These are phyloP conservation scores for Sporisorium sorghi DNA, from an alignment of 1,284 basidiomycete species.

Conservation along the genomic window DNA sequence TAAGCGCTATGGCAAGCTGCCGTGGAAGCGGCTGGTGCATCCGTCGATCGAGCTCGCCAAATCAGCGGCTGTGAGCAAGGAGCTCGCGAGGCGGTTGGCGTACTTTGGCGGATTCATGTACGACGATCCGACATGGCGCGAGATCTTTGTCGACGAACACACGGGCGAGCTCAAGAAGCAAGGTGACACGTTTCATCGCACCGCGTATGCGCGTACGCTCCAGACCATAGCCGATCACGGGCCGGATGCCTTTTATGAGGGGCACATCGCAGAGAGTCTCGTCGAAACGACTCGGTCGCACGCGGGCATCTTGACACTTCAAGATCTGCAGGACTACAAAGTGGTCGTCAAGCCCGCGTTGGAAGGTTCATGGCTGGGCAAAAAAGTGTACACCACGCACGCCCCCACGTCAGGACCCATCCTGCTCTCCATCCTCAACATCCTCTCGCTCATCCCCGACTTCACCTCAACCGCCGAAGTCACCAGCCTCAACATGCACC, in stretches of 20 bases:
- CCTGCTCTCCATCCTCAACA: slow-evolving; percentile 66
- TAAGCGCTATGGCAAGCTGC: slow-evolving; percentile 57
- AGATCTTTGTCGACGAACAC: slow-evolving; percentile 70
- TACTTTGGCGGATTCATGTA: slow-evolving; percentile 69
- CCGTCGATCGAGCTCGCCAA: slow-evolving; percentile 64
- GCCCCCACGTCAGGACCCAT: slow-evolving; percentile 68
- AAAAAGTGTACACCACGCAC: slow-evolving; percentile 83
- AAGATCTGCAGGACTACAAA: slow-evolving; percentile 79
- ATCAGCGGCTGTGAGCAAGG: slow-evolving; percentile 56
- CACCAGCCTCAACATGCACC: slow-evolving; percentile 66
- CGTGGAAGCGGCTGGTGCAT: slow-evolving; percentile 64
- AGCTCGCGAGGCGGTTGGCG: slow-evolving; percentile 49
- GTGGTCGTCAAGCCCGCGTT: slow-evolving; percentile 79
- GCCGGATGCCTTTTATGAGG: slow-evolving; percentile 71
- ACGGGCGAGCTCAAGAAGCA: slow-evolving; percentile 71
- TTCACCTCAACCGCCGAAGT: slow-evolving; percentile 15
- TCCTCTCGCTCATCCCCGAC: slow-evolving; percentile 51
- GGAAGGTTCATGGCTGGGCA: slow-evolving; percentile 80
- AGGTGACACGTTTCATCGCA: slow-evolving; percentile 55
- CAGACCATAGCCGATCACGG: slow-evolving; percentile 57
- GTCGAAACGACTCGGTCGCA: slow-evolving; percentile 75
- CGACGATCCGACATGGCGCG: slow-evolving; percentile 61
- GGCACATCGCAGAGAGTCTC: slow-evolving; percentile 80
- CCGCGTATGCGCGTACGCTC: slow-evolving; percentile 58
- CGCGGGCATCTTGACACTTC: slow-evolving; percentile 82